phyloP scores from a whole-genome alignment of 176 grass and related monocot species.

The Oryza australiensis region DNA sequence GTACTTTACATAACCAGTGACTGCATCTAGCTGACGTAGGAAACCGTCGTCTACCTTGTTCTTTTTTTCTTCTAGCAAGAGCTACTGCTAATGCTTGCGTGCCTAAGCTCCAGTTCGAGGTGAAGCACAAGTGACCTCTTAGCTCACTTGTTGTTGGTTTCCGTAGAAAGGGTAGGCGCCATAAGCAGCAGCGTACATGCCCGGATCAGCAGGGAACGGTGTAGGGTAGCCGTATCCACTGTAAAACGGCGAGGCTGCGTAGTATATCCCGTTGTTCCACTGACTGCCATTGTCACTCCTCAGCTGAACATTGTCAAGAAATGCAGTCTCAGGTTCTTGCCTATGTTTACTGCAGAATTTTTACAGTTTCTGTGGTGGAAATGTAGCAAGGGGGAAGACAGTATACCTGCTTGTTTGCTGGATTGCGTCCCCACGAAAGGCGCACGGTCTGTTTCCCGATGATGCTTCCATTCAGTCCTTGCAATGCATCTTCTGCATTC shows the following conservation, averaged over 20 bases:
- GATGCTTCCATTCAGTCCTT: constrained; percentile 70
- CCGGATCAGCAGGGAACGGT: constrained; percentile 81
- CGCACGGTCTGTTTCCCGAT: constrained; percentile 88
- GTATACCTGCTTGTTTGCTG: constrained; percentile 86
- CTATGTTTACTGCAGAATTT: neutral
- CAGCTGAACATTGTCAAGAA: constrained; percentile 34
- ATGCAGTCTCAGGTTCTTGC: constrained; percentile 3
- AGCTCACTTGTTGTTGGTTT: constrained; percentile 93
- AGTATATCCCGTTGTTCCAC: constrained; percentile 91
- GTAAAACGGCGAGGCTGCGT: constrained; percentile 67
- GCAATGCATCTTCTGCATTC: constrained; percentile 90
- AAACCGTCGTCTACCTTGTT: constrained; percentile 40
- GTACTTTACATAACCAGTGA: constrained; percentile 64
- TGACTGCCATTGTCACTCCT: constrained; percentile 69
- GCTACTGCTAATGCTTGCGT: constrained; percentile 47
- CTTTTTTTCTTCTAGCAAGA: constrained; percentile 33
- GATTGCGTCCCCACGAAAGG: constrained; percentile 96
- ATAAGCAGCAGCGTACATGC: constrained; percentile 79
- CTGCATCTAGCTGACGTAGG: constrained; percentile 75
- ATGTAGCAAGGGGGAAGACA: neutral
- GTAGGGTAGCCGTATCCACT: constrained; percentile 80
- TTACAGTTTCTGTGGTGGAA: neutral
- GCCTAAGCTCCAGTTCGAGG: constrained; percentile 2
- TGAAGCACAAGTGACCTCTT: neutral
- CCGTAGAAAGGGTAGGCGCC: constrained; percentile 81